These are phyloP conservation scores for Amyloporia xantha DNA, from an alignment of 768 basidiomycete genomes.

Conservation along the genomic window DNA sequence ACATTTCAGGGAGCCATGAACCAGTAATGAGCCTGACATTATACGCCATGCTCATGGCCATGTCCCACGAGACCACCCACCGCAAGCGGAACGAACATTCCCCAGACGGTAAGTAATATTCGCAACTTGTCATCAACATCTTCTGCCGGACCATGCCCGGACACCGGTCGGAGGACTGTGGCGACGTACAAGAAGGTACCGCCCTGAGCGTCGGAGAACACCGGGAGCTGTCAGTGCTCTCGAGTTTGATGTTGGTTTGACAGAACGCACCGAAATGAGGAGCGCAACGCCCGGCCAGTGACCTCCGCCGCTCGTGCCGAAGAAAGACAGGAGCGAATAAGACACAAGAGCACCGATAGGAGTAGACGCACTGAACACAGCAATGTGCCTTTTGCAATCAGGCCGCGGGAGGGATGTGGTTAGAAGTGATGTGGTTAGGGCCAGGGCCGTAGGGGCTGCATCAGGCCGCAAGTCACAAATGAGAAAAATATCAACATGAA, in stretches of 20 bases:
- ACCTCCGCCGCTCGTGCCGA: slow-evolving; percentile 37
- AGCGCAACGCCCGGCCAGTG: slow-evolving; percentile 73
- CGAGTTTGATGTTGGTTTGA: neutral
- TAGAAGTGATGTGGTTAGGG: slow-evolving; percentile 81
- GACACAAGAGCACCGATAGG: slow-evolving; percentile 78
- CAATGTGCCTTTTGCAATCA: slow-evolving; percentile 68
- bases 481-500: neutral
- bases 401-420: slow-evolving; percentile 59
- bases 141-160: neutral
- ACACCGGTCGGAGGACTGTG: slow-evolving; percentile 15
- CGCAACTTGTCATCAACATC: slow-evolving; percentile 3
- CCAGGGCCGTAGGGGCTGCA: slow-evolving; percentile 85
- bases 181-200: slow-evolving; percentile 19
- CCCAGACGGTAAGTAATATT: slow-evolving; percentile 8
- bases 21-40: too few relatives aligned
- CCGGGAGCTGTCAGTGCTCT: too few relatives aligned
- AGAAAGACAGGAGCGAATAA: slow-evolving; percentile 55
- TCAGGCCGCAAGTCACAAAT: neutral
- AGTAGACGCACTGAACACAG: slow-evolving; percentile 77
- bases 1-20: too few relatives aligned
- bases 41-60: slow-evolving; percentile 9
- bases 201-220: slow-evolving; percentile 6
- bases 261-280: slow-evolving; percentile 67
- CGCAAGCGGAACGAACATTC: slow-evolving; percentile 13
- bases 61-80: slow-evolving; percentile 8